Base-by-base conservation (phyloP, 1,284 basidiomycete species). In the Tausonia pullulans region DNA sequence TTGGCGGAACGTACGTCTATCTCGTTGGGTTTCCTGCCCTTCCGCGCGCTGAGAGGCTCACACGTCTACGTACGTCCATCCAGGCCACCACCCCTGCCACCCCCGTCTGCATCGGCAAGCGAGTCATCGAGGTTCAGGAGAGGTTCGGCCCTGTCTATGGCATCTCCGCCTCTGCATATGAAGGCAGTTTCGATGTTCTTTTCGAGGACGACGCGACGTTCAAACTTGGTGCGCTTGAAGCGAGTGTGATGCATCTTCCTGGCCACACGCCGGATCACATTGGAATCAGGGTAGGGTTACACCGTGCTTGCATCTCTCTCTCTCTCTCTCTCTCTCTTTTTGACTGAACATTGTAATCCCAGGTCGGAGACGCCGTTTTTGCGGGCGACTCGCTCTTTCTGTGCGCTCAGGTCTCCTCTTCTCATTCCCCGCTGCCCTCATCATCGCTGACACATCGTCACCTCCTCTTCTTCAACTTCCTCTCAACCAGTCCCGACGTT, bases 371-470 rank as follows among this genome's bases (percentile, higher is more conserved):
- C 52, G 64, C 64, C 6, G 64, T 72, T 10, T 74, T 72, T 52
- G 70, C 68, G 0, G 72, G 72, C 8, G 72, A 74, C 61, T 70
- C 70, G 14, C 66, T 74, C 52, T 73, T 74, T 53, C 63, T 73
- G 61, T 69, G 51, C 44, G 67, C 65, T 7, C 13, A 8, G 45
- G n/a, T 46, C 7, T n/a, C 57, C 14, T 43, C 14, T 49, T 10
- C 10, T 57, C 55, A 0, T 13, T 56, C 53, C 13, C n/a, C 9
- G 3, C 48, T 40, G 39, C 5, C 16, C 53, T 54, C 40, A 13
- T 43, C 39, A 16, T 61, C 51, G 10, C 41, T 53, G 8, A 10
- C 10, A 44, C 49, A 3, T 11, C 44, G 9, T 49, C 4, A n/a
- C 16, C 27, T 4, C 27, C 16, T 5, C 14, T 1, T 41, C 52